These are phyloP conservation scores for Isabelozyma rhagii DNA, from an alignment of 805 yeast genomes.

Conservation along the genomic window DNA sequence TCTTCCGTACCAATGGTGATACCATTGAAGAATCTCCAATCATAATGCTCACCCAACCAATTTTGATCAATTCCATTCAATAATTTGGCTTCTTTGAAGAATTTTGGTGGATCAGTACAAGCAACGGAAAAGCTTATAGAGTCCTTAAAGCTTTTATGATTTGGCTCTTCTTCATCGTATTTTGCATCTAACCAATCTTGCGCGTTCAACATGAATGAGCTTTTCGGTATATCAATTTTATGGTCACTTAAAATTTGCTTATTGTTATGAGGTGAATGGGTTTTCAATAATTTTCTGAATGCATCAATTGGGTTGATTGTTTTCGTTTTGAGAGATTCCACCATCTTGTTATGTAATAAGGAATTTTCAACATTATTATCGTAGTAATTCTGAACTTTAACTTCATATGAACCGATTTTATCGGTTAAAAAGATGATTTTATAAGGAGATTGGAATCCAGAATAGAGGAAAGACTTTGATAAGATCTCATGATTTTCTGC, in stretches of 20 bases:
- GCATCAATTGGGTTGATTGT: constrained; percentile 7
- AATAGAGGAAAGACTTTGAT: constrained; percentile 26
- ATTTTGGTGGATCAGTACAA: constrained; percentile 23
- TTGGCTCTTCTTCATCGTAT: not conserved
- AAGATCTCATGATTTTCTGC: constrained; percentile 20
- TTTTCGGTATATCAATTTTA: constrained; percentile 13
- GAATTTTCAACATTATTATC: constrained; percentile 14
- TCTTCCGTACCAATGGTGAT: constrained; percentile 28
- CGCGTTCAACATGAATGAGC: constrained; percentile 12
- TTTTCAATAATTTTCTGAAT: constrained; percentile 10
- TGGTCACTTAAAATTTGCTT: constrained; percentile 1
- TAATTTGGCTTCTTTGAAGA: constrained; percentile 23
- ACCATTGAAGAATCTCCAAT: constrained; percentile 36
- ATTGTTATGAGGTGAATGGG: constrained; percentile 5
- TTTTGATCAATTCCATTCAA: constrained; percentile 10
- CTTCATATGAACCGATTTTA: constrained; percentile 15
- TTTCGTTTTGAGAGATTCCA: constrained; percentile 3
- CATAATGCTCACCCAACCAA: constrained; percentile 33
- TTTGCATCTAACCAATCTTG: not conserved
- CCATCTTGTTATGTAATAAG: constrained; percentile 21
- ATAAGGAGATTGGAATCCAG: constrained; percentile 24
- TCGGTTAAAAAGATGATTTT: constrained; percentile 28
- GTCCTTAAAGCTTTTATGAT: constrained; percentile 15
- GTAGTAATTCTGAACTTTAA: constrained; percentile 11
- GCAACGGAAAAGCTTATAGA: constrained; percentile 13